phyloP scores from a whole-genome alignment of 2,329 filamentous ascomycete genomes.

The Trichoderma atrobrunneum region DNA sequence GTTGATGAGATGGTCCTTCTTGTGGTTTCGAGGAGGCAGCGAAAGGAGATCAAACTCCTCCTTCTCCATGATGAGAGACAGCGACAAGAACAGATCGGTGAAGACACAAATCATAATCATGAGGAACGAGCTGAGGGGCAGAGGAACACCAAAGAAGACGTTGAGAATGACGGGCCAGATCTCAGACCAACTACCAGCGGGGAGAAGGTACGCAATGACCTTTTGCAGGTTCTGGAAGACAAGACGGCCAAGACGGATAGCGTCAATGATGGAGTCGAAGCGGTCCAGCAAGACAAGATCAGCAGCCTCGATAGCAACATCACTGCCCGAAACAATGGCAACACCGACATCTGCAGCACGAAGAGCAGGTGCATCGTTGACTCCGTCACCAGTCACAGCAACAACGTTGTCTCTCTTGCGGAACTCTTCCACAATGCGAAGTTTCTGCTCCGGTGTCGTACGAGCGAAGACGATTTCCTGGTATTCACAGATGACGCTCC shows the following conservation, averaged over 20 bases:
- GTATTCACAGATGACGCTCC: conserved; percentile 47
- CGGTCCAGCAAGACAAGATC: conserved; percentile 68
- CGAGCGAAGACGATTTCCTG: conserved; percentile 65
- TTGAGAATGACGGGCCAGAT: conserved; percentile 57
- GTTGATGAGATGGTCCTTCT: conserved; percentile 51
- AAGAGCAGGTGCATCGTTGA: conserved; percentile 64
- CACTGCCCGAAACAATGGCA: conserved; percentile 61
- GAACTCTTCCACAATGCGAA: conserved; percentile 68
- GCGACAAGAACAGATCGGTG: conserved; percentile 50
- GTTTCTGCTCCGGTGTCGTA: conserved; percentile 67
- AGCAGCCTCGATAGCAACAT: conserved; percentile 62
- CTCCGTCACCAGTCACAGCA: conserved; percentile 72
- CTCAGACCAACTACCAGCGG: conserved; percentile 54
- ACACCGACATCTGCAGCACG: conserved; percentile 69
- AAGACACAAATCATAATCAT: conserved; percentile 60
- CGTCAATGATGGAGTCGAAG: conserved; percentile 68
- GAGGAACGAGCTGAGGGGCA: conserved; percentile 50
- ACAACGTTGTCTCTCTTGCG: conserved; percentile 58
- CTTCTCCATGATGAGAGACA: conserved; percentile 54
- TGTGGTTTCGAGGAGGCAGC: conserved; percentile 49
- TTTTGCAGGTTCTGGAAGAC: conserved; percentile 44
- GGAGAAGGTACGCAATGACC: conserved; percentile 45
- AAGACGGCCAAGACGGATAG: conserved; percentile 48
- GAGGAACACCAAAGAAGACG: conserved; percentile 53
- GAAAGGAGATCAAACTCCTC: conserved; percentile 53